phyloP scores from a whole-genome alignment of 2,329 filamentous ascomycete species.

The Cryphonectria radicalis region DNA sequence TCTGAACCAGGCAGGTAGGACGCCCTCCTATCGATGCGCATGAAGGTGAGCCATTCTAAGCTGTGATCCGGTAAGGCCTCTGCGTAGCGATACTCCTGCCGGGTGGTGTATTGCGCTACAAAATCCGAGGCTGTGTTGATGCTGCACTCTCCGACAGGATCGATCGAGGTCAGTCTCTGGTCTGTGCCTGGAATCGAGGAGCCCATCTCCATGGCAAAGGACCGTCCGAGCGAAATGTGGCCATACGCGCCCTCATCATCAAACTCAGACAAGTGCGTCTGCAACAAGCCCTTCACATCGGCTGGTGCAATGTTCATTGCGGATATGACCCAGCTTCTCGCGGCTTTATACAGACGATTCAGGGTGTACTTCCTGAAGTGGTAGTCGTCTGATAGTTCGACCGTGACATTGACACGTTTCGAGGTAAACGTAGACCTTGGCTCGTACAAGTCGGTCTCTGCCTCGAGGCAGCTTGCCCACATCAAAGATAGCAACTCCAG shows the following conservation, averaged over 20 bases:
- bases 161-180: constrained; percentile 81
- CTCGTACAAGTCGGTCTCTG: constrained; percentile 91
- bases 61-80: constrained; percentile 74
- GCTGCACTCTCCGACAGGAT: constrained; percentile 70
- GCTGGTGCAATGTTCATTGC: constrained; percentile 85
- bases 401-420: constrained; percentile 73
- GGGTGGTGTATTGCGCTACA: constrained; percentile 93
- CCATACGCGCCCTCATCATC: constrained; percentile 90
- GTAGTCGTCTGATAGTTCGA: constrained; percentile 95
- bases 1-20: constrained; percentile 57
- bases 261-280: constrained; percentile 95
- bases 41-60: constrained; percentile 65
- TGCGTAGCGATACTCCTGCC: constrained; percentile 91
- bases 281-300: constrained; percentile 92
- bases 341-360: constrained; percentile 74
- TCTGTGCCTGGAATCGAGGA: constrained; percentile 84
- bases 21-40: constrained; percentile 57
- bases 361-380: constrained; percentile 79
- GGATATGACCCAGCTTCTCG: constrained; percentile 77
- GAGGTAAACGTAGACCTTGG: constrained; percentile 84
- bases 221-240: constrained; percentile 88
- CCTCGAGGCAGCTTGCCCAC: constrained; percentile 93
- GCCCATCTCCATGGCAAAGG: constrained; percentile 92
- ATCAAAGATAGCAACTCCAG: constrained; percentile 90
- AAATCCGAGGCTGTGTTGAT: constrained; percentile 96